Conservation (phyloP, 495 filamentous ascomycete species). For the Aspergillus cavernicola region DNA sequence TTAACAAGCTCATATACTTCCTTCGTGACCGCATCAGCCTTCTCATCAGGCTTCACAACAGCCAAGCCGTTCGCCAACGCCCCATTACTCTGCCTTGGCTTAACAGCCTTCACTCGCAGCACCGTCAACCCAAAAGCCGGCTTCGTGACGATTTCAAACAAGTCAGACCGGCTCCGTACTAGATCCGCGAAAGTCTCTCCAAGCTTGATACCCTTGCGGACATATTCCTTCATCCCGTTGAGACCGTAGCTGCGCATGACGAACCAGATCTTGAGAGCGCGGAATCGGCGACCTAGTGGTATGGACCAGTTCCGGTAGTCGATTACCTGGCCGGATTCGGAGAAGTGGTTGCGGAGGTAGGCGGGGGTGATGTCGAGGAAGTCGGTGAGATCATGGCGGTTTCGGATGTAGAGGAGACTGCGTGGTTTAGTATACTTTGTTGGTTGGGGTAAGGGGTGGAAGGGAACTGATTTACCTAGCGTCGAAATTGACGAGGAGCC, state of each 20-base stretch:
- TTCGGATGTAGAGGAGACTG: constrained; percentile 73
- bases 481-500: constrained; percentile 94
- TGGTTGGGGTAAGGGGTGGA: background rate
- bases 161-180: constrained; percentile 57
- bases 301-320: constrained; percentile 99
- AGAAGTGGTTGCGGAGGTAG: constrained; percentile 77
- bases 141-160: constrained; percentile 73
- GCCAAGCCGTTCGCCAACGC: constrained; percentile 18
- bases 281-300: constrained; percentile 88
- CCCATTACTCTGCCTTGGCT: constrained; percentile 19
- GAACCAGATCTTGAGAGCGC: constrained; percentile 94
- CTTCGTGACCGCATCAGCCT: constrained; percentile 66
- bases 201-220: constrained; percentile 61
- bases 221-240: constrained; percentile 68
- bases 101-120: constrained; percentile 49
- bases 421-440: background rate
- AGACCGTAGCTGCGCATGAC: constrained; percentile 85
- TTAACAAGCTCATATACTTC: constrained; percentile 76
- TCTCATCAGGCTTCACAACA: constrained; percentile 40
- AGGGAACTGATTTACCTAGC: constrained; percentile 52
- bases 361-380: constrained; percentile 79
- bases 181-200: constrained; percentile 66
- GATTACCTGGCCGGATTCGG: constrained; percentile 79
- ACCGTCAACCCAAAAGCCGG: constrained; percentile 81
- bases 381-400: constrained; percentile 68